Percentiles rank a stretch among this genome's conserved stretches.
These are phyloP conservation scores for Geotrichum citri-aurantii DNA, from an alignment of 1,139 yeast species.

Conservation along the genomic window DNA sequence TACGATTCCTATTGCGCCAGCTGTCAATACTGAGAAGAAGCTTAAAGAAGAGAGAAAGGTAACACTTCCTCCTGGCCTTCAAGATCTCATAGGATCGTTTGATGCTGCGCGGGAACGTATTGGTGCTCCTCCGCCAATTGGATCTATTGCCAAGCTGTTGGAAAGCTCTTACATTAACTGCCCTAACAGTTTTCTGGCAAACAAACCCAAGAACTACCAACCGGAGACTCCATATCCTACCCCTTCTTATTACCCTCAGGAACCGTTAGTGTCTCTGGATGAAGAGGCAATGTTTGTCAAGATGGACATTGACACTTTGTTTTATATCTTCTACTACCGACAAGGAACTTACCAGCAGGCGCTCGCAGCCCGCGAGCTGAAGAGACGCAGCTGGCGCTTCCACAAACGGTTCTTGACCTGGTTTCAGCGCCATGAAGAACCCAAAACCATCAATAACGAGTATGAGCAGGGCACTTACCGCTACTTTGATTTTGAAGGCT, in stretches of 20 bases:
- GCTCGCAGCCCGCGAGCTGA: conserved; percentile 78
- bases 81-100: conserved; percentile 43
- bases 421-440: conserved; percentile 65
- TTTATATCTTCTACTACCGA: conserved; percentile 84
- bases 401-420: conserved; percentile 74
- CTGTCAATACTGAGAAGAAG: conserved; percentile 7
- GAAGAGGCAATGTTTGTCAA: conserved; percentile 53
- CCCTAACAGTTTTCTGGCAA: conserved; percentile 91
- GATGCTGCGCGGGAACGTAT: conserved; percentile 44
- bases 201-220: conserved; percentile 66
- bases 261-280: conserved; percentile 60
- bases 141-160: conserved; percentile 51
- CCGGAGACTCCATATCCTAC: conserved; percentile 90
- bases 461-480: conserved; percentile 56
- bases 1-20: conserved; percentile 10
- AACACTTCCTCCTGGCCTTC: conserved; percentile 46
- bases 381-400: conserved; percentile 81
- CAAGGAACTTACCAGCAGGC: conserved; percentile 67
- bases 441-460: conserved; percentile 43
- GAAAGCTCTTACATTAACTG: conserved; percentile 79
- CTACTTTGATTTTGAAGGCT: conserved; percentile 85
- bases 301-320: conserved; percentile 81
- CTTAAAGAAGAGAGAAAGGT: conserved; percentile 9
- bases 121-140: conserved; percentile 50
- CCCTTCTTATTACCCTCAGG: conserved; percentile 86